Conservation (phyloP, 2,329 filamentous ascomycete genomes). For the Paraphoma chrysanthemicola region DNA sequence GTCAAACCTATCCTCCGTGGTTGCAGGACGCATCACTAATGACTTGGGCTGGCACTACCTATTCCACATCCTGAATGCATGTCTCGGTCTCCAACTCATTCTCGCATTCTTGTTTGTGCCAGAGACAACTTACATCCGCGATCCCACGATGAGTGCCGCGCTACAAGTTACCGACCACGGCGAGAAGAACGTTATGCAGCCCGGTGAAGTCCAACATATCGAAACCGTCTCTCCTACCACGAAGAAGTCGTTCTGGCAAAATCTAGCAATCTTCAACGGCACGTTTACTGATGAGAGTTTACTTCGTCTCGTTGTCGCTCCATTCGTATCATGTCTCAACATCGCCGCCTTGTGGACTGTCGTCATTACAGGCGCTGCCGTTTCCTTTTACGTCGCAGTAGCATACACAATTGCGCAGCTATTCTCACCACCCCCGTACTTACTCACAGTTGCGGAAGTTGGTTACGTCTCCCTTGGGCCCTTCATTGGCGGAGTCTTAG, state of each 20-base stretch:
- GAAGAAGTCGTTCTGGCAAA: slow-evolving; percentile 43
- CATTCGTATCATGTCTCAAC: slow-evolving; percentile 58
- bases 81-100: slow-evolving; percentile 52
- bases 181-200: slow-evolving; percentile 1
- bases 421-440: slow-evolving; percentile 57
- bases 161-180: slow-evolving; percentile 8
- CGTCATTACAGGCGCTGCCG: slow-evolving; percentile 39
- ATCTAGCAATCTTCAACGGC: slow-evolving; percentile 45
- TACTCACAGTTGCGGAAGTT: slow-evolving; percentile 46
- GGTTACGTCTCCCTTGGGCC: slow-evolving; percentile 51
- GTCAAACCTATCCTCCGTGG: slow-evolving; percentile 39
- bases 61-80: slow-evolving; percentile 55
- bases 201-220: neutral
- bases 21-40: slow-evolving; percentile 34
- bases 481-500: slow-evolving; percentile 48
- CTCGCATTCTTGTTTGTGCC: slow-evolving; percentile 57
- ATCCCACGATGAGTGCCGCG: slow-evolving; percentile 14
- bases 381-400: slow-evolving; percentile 50
- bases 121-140: slow-evolving; percentile 56
- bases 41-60: slow-evolving; percentile 46
- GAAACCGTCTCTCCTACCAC: slow-evolving; percentile 4
- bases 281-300: slow-evolving; percentile 44
- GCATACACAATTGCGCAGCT: slow-evolving; percentile 52
- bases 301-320: slow-evolving; percentile 47
- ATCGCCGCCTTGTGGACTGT: slow-evolving; percentile 54